Evolutionary conservation across 768 basidiomycete species (phyloP).

Genomic region (Tremella yokohamensis): DNA sequence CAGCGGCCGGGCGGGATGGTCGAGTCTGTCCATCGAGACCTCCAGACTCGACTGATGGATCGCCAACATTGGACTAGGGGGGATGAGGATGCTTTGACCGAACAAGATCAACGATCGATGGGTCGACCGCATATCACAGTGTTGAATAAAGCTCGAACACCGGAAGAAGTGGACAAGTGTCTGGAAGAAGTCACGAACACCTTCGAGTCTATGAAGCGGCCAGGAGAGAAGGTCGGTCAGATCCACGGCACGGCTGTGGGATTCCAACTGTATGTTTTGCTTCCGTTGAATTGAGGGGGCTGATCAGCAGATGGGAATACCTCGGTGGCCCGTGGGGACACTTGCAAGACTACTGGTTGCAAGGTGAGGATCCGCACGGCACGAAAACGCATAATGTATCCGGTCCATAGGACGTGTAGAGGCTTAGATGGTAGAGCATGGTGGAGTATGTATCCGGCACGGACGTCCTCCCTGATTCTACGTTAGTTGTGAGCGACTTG

Average conservation of each 20-base stretch:
- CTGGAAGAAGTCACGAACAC: constrained; percentile 29
- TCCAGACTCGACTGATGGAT: constrained; percentile 22
- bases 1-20: constrained; percentile 27
- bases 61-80: constrained; percentile 12
- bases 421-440: too few relatives aligned
- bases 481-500: too few relatives aligned
- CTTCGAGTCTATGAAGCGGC: constrained; percentile 26
- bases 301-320: constrained; percentile 37
- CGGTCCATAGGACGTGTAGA: too few relatives aligned
- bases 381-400: too few relatives aligned
- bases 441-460: too few relatives aligned
- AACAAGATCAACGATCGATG: constrained; percentile 34
- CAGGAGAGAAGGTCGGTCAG: constrained; percentile 23
- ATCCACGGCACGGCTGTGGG: constrained; percentile 32
- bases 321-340: constrained; percentile 39
- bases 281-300: not conserved
- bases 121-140: constrained; percentile 38
- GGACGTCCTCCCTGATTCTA: too few relatives aligned
- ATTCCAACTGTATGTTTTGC: constrained; percentile 35
- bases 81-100: constrained; percentile 28
- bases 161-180: constrained; percentile 36
- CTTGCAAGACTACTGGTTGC: constrained; percentile 30
- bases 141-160: constrained; percentile 37
- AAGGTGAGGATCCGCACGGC: constrained; percentile 3
- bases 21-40: constrained; percentile 22